phyloP scores from a whole-genome alignment of 257 asterid species.

The Nicotiana otophora region DNA sequence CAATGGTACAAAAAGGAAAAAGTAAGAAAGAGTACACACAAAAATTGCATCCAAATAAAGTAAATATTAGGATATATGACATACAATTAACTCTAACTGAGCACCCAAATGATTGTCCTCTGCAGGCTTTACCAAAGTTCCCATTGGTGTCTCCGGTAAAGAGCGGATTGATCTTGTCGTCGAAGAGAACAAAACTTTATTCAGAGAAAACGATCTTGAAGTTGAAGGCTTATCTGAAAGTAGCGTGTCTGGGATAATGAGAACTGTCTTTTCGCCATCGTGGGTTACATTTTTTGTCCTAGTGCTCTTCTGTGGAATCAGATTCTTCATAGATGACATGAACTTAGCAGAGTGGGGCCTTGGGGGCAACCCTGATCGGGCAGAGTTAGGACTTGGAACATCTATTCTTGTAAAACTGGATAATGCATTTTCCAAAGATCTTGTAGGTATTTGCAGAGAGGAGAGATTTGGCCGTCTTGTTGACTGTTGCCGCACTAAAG shows the following conservation, averaged over 20 bases:
- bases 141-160: constrained; percentile 70
- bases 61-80: constrained; percentile 19
- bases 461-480: constrained; percentile 61
- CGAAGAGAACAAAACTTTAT: constrained; percentile 65
- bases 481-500: constrained; percentile 49
- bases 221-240: constrained; percentile 77
- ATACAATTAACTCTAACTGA: constrained; percentile 42
- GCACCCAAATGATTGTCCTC: constrained; percentile 37
- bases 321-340: constrained; percentile 65
- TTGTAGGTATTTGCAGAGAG: constrained; percentile 66
- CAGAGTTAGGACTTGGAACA: constrained; percentile 63
- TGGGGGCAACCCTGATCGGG: constrained; percentile 79
- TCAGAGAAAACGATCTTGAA: constrained; percentile 87
- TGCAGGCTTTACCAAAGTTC: constrained; percentile 33
- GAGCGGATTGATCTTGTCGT: constrained; percentile 62
- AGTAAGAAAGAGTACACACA: neutral
- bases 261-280: constrained; percentile 72
- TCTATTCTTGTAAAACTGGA: constrained; percentile 55
- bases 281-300: constrained; percentile 47
- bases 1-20: constrained; percentile 14
- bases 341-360: constrained; percentile 76
- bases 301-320: constrained; percentile 78
- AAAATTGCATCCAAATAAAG: neutral
- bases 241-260: constrained; percentile 62
- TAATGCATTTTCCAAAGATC: constrained; percentile 54